Evolutionary conservation across 2,329 filamentous ascomycete species (phyloP).

Genomic region (Stemphylium beticola): DNA sequence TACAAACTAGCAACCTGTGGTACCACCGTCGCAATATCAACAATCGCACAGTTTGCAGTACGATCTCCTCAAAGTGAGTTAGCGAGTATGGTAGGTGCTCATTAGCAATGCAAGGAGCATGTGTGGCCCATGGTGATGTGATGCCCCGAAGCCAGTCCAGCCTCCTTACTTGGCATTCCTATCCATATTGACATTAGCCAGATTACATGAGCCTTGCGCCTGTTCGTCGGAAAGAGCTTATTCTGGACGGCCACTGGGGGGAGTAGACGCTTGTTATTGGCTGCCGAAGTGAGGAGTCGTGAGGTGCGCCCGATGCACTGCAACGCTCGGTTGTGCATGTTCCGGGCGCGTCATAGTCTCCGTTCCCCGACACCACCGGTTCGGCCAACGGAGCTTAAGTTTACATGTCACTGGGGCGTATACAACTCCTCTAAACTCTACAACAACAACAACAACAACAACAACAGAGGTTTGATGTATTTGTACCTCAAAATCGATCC

Average conservation of each 20-base stretch:
- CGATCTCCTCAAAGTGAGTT: conserved; percentile 8
- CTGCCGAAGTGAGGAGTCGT: conserved; percentile 30
- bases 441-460: too few relatives aligned
- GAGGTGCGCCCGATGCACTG: conserved; percentile 24
- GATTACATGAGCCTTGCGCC: conserved; percentile 38
- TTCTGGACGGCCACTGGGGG: conserved; percentile 30
- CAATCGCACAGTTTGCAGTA: conserved; percentile 10
- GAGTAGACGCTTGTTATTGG: conserved; percentile 38
- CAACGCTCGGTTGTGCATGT: conserved; percentile 20
- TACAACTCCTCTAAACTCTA: neutral
- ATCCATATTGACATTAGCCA: conserved; percentile 45
- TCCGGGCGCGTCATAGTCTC: conserved; percentile 25
- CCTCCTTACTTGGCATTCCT: conserved; percentile 39
- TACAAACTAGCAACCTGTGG: conserved; percentile 17
- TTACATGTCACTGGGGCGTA: neutral
- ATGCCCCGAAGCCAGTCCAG: conserved; percentile 22
- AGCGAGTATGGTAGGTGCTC: conserved; percentile 1
- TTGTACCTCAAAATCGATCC: neutral
- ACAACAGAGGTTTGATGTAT: neutral
- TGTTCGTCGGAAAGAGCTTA: conserved; percentile 37
- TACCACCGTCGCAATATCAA: conserved; percentile 19
- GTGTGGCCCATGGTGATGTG: conserved; percentile 1
- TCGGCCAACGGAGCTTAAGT: neutral
- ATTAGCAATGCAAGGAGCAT: conserved; percentile 7
- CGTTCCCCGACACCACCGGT: conserved; percentile 9